Evolutionary conservation across 306 rosid genomes (phyloP).

Genomic region (Begonia peltatifolia): DNA sequence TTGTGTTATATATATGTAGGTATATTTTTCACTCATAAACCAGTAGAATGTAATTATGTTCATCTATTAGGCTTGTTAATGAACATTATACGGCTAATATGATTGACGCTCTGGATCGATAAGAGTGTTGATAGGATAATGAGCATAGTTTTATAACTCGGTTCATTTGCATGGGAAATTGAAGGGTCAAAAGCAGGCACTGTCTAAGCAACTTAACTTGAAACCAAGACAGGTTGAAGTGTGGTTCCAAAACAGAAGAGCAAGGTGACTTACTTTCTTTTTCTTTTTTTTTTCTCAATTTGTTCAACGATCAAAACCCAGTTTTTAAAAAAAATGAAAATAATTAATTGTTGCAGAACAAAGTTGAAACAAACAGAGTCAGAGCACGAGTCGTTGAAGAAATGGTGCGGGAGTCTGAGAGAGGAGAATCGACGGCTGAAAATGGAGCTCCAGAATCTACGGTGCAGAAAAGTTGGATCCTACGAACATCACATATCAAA

Average conservation of each 20-base stretch:
- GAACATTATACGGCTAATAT: neutral
- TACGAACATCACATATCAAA: too few relatives aligned
- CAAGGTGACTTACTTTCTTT: conserved; percentile 30
- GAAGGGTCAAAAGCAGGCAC: conserved; percentile 59
- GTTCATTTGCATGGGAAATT: neutral
- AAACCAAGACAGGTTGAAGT: conserved; percentile 84
- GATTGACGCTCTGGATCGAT: too few relatives aligned
- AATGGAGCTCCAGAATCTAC: conserved; percentile 53
- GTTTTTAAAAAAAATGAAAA: too few relatives aligned
- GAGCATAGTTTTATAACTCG: neutral
- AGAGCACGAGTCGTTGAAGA: conserved; percentile 63
- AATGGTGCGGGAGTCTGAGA: conserved; percentile 43
- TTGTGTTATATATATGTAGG: neutral
- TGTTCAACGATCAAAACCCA: too few relatives aligned
- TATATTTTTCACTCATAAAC: too few relatives aligned
- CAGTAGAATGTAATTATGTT: too few relatives aligned
- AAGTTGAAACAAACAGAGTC: conserved; percentile 77
- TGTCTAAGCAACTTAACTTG: conserved; percentile 57
- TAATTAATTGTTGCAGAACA: conserved; percentile 26
- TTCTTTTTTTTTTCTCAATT: too few relatives aligned
- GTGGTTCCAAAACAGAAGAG: conserved; percentile 94
- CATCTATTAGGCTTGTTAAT: neutral
- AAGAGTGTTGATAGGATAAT: neutral
- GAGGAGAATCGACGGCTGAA: conserved; percentile 62
- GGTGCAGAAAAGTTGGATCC: conserved; percentile 21